A percentile compares a stretch with the other conserved stretches of the same genome.
Conservation (phyloP, 805 yeast genomes). For the Candida silvatica region DNA sequence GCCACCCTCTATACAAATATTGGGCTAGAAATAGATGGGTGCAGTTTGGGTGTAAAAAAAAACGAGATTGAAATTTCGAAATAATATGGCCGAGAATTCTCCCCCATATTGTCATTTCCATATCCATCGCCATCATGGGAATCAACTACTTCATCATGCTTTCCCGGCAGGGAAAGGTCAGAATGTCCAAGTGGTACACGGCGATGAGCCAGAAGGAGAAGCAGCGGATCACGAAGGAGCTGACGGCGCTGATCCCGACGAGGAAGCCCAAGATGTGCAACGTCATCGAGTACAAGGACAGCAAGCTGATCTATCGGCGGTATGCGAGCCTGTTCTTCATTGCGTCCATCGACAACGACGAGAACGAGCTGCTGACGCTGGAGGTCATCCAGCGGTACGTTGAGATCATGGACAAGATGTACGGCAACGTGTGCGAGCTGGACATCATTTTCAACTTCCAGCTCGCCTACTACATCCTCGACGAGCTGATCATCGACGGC, state of each 20-base stretch:
- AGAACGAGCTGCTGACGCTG: conserved; percentile 78
- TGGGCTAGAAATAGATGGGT: not conserved
- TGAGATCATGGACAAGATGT: conserved; percentile 92
- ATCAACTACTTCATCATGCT: conserved; percentile 73
- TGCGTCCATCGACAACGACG: conserved; percentile 74
- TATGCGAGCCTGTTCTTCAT: conserved; percentile 91
- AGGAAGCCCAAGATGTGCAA: conserved; percentile 94
- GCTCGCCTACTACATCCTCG: conserved; percentile 85
- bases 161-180: conserved; percentile 91
- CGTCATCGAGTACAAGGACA: conserved; percentile 76
- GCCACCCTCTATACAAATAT: too few relatives aligned
- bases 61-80: too few relatives aligned
- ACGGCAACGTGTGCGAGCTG: conserved; percentile 93
- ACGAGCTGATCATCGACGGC: conserved; percentile 86
- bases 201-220: conserved; percentile 82
- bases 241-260: conserved; percentile 75
- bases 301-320: conserved; percentile 81
- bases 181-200: conserved; percentile 90
- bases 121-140: conserved; percentile 37
- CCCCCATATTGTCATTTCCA: too few relatives aligned
- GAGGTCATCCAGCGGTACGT: conserved; percentile 90
- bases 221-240: conserved; percentile 72
- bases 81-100: too few relatives aligned
- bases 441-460: conserved; percentile 95
- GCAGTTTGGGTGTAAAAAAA: not conserved